Evolutionary conservation across 257 asterid species (phyloP), one percentile per base, ranked within the genome.

Genomic region (Solanum commersonii): DNA sequence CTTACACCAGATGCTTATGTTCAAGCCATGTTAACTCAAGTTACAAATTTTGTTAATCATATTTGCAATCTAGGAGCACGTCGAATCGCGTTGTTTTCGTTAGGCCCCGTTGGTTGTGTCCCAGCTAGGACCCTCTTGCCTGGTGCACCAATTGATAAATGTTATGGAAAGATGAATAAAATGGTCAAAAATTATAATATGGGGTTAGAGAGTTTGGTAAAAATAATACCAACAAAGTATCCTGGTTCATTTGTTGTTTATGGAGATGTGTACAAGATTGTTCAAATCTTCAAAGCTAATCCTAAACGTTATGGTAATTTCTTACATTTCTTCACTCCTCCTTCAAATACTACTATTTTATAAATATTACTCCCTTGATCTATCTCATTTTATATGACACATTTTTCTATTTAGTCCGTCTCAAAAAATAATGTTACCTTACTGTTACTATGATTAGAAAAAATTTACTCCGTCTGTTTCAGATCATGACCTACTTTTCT

Each of bases 21-120:
- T 0, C 93, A 87, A 84, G 89, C 92, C 84, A 95, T 95, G 98
- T 78, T 93, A 22, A 44, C 27, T 38, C 67, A 92, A 86, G 94
- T 89, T 15, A 14, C 25, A 5, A 35, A 4, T 1, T 91, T 93
- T 56, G 40, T 95, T 5, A 87, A 91, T 76, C 70, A 89, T 13
- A 88, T 93, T 25, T 89, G 90, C 92, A 84, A 85, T 56, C 93
- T 93, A 0, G 98, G 98, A 0, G 96, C 91, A 12, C 92, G 95
- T 0, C 89, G 92, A 18, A 76, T 94, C 16, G 94, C 93, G 0
- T 2, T 94, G 11, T 94, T 94, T 88, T 93, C 94, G 1, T 89
- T 95, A 13, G 96, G 98, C 15, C 98, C 98, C 0, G 98, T 95
- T 5, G 98, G 98, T 15, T 95, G 98, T 71, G 96, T 94, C 16